Conservation (phyloP, 495 filamentous ascomycete genomes). For the Aspergillus nanangensis region DNA sequence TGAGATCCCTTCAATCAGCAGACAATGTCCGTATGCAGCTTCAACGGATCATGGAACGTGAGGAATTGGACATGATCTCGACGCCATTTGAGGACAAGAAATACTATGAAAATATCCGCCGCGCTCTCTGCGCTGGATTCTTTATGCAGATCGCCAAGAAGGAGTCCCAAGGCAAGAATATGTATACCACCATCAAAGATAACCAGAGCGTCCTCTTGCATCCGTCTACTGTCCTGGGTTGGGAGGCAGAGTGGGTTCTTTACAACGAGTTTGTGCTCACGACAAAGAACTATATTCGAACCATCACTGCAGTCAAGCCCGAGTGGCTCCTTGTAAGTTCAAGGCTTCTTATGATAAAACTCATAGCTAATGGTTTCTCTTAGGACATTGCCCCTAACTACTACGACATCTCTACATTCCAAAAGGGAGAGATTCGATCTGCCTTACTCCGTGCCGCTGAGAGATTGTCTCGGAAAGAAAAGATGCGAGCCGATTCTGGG, state of each 20-base stretch:
- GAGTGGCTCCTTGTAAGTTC: conserved; percentile 79
- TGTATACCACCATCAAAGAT: conserved; percentile 92
- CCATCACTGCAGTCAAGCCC: conserved; percentile 56
- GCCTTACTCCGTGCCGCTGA: conserved; percentile 70
- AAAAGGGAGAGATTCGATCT: conserved; percentile 79
- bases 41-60: conserved; percentile 91
- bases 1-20: conserved; percentile 81
- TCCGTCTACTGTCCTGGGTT: conserved; percentile 78
- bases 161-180: conserved; percentile 66
- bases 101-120: conserved; percentile 96
- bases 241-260: conserved; percentile 92
- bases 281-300: conserved; percentile 83
- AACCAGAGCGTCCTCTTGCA: conserved; percentile 88
- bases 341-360: neutral
- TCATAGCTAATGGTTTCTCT: too few relatives aligned
- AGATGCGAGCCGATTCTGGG: conserved; percentile 43
- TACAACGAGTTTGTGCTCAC: conserved; percentile 99
- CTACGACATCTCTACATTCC: conserved; percentile 81
- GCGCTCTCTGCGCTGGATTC: conserved; percentile 90
- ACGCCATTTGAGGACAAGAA: conserved; percentile 92
- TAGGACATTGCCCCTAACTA: conserved; percentile 88
- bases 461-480: conserved; percentile 68
- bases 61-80: conserved; percentile 77
- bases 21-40: conserved; percentile 92
- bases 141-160: conserved; percentile 99